Conservation (phyloP, 306 rosid genomes). For the Fragaria iinumae region DNA sequence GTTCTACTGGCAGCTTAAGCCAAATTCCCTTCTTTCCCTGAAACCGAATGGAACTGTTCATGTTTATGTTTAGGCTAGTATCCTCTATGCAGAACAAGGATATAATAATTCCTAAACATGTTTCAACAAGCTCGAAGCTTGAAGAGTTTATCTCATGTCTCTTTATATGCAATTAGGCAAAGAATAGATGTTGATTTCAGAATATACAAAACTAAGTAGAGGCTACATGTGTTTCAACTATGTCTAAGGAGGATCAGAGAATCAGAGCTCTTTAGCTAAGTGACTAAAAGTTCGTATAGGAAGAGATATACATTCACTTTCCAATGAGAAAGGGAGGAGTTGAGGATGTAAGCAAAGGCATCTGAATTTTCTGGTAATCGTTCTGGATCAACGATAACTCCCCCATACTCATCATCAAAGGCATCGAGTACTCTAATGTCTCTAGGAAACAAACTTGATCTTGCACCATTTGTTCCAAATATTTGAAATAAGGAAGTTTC, state of each 20-base stretch:
- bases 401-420: constrained; percentile 83
- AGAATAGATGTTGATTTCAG: neutral
- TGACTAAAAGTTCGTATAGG: neutral
- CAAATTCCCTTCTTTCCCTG: constrained; percentile 97
- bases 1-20: constrained; percentile 77
- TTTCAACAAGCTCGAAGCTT: neutral
- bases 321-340: constrained; percentile 77
- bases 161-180: neutral
- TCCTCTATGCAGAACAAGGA: neutral
- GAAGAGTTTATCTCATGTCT: neutral
- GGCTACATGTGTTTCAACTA: neutral
- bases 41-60: constrained; percentile 18
- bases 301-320: constrained; percentile 46
- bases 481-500: constrained; percentile 34
- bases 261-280: neutral
- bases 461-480: constrained; percentile 55
- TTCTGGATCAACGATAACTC: constrained; percentile 67
- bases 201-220: neutral
- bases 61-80: neutral
- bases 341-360: constrained; percentile 52
- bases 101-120: neutral
- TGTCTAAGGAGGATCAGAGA: neutral
- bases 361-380: constrained; percentile 51
- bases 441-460: constrained; percentile 37
- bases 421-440: constrained; percentile 62